Percentiles rank a stretch among this genome's conserved stretches.
These are phyloP conservation scores for Bipolaris sorokiniana DNA, from an alignment of 2,329 filamentous ascomycete species.

Conservation along the genomic window DNA sequence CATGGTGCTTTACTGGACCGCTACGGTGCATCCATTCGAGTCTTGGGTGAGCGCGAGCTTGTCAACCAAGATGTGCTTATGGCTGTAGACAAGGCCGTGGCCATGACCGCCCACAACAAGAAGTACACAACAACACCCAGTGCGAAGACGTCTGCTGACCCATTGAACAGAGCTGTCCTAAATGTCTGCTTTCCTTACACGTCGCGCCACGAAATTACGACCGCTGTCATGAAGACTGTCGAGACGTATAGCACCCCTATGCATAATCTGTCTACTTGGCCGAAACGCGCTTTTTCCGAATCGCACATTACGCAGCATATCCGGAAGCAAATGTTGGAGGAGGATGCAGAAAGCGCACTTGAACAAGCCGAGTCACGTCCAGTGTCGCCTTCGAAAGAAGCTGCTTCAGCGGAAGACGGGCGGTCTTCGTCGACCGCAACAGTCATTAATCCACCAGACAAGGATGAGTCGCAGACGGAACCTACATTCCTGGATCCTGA, in stretches of 20 bases:
- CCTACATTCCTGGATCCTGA: slow-evolving; percentile 73
- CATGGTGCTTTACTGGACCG: slow-evolving; percentile 92
- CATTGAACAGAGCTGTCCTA: slow-evolving; percentile 63
- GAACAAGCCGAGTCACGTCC: slow-evolving; percentile 39
- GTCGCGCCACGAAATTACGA: slow-evolving; percentile 91
- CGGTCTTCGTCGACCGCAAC: slow-evolving; percentile 48
- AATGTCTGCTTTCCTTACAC: slow-evolving; percentile 99
- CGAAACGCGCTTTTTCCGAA: slow-evolving; percentile 78
- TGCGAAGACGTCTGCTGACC: slow-evolving; percentile 10
- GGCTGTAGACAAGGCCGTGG: slow-evolving; percentile 83
- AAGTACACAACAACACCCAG: slow-evolving; percentile 59
- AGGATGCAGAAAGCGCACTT: slow-evolving; percentile 43
- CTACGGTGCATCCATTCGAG: slow-evolving; percentile 85
- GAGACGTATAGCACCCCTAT: slow-evolving; percentile 81
- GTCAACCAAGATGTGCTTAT: slow-evolving; percentile 87
- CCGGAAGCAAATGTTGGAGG: slow-evolving; percentile 57
- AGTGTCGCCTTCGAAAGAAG: slow-evolving; percentile 46
- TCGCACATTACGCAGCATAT: slow-evolving; percentile 87
- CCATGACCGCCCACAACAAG: slow-evolving; percentile 85
- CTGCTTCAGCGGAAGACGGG: slow-evolving; percentile 36
- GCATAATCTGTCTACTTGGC: slow-evolving; percentile 57
- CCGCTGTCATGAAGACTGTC: slow-evolving; percentile 85
- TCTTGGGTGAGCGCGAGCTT: slow-evolving; percentile 83
- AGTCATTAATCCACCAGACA: slow-evolving; percentile 45
- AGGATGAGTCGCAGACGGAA: slow-evolving; percentile 30